phyloP scores from a whole-genome alignment of 2,329 filamentous ascomycete genomes.

The Monilinia aucupariae region DNA sequence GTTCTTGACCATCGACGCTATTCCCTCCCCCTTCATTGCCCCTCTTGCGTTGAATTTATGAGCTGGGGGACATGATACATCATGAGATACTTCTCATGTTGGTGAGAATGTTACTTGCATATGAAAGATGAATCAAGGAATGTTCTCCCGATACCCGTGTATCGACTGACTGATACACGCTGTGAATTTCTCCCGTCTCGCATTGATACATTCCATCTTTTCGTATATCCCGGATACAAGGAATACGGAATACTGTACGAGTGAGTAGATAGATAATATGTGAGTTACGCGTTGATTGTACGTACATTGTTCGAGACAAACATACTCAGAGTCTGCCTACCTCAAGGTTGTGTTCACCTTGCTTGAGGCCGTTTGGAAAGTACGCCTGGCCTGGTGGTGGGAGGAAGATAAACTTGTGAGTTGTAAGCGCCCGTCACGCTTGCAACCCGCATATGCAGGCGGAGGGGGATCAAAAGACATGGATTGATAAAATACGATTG shows the following conservation, averaged over 20 bases:
- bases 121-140: not conserved
- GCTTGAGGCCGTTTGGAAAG: not conserved
- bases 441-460: conserved; percentile 9
- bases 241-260: too few species aligned
- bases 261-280: too few species aligned
- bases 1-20: not conserved
- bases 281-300: conserved; percentile 1
- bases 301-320: too few species aligned
- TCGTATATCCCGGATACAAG: not conserved
- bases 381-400: not conserved
- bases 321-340: not conserved
- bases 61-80: not conserved
- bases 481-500: conserved; percentile 3
- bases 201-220: conserved; percentile 4
- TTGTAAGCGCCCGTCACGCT: conserved; percentile 13
- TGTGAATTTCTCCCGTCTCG: not conserved
- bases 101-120: not conserved
- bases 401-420: conserved; percentile 6
- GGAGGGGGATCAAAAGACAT: conserved; percentile 14
- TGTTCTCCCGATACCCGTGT: not conserved
- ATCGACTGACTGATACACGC: not conserved
- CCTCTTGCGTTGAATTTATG: not conserved
- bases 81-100: not conserved
- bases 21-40: not conserved
- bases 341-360: not conserved